Percentiles rank a stretch among this genome's conserved stretches.
Evolutionary conservation across 129 eudicot genomes (phyloP).

Genomic region (Apium graveolens): DNA sequence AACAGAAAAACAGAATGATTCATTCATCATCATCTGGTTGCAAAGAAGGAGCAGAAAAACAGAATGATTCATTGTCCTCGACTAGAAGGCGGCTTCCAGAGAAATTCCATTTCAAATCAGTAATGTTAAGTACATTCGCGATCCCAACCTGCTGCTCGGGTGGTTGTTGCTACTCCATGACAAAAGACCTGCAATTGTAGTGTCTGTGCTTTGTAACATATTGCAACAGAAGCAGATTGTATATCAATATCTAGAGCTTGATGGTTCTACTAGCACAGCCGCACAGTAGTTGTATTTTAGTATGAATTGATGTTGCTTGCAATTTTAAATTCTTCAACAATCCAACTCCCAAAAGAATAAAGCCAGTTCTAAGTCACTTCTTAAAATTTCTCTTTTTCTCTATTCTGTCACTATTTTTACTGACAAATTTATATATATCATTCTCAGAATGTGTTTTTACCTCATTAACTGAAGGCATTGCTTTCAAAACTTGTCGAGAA

Average conservation of each 20-base stretch:
- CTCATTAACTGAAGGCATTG: too few relatives aligned
- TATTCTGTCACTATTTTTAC: too few relatives aligned
- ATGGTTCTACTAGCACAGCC: neutral
- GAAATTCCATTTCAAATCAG: slow-evolving; percentile 82
- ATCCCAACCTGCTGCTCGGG: too few relatives aligned
- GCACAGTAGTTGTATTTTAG: neutral
- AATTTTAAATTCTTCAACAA: neutral
- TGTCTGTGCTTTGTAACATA: neutral
- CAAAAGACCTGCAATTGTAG: slow-evolving; percentile 58
- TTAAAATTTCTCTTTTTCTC: too few relatives aligned
- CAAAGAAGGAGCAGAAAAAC: slow-evolving; percentile 70
- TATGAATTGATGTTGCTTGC: too few relatives aligned
- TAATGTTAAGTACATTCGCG: slow-evolving; percentile 48
- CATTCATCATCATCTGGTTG: slow-evolving; percentile 81
- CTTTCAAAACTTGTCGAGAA: too few relatives aligned
- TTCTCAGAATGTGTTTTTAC: too few relatives aligned
- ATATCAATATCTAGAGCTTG: neutral
- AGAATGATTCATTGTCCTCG: slow-evolving; percentile 79
- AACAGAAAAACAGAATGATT: too few relatives aligned
- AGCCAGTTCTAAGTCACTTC: neutral
- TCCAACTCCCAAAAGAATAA: neutral
- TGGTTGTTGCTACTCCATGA: slow-evolving; percentile 92
- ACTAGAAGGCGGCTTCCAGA: slow-evolving; percentile 77
- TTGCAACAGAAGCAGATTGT: neutral
- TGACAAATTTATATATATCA: too few relatives aligned